Evolutionary conservation across 1,284 basidiomycete genomes (phyloP), one percentile per base, ranked within the genome.

Genomic region (Violaceomyces palustris): DNA sequence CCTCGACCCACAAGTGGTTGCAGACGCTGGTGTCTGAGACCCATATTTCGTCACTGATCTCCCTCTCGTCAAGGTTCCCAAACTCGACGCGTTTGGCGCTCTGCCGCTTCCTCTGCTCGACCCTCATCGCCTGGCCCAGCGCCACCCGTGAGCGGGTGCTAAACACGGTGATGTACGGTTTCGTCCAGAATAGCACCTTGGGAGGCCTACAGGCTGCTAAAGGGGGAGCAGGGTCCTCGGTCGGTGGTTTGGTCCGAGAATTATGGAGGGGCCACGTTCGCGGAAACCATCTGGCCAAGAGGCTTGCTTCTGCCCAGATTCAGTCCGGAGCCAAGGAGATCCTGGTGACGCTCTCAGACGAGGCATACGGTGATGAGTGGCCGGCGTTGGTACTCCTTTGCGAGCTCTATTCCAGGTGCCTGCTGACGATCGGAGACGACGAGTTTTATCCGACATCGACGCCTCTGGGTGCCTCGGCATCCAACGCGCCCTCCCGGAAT

Each of bases 341-440:
- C 28, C 47, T 58, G 15, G 23, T 41, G 1, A 33, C 40, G 11
- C 48, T 56, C 9, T 44, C 50, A 2, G 33, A 43, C 18, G 9
- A 31, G 0, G 14, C 11, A 1, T 47, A 32, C 15, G 18, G 39
- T 11, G 24, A 41, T 10, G 59, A 64, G 22, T 77, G 75, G 75
- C 59, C 84, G 0, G 78, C 86, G 1, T 75, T 98, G 2, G 75
- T 97, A 3, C 80, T 96, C 37, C 80, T 96, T 3, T 80, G 82
- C 6, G 86, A 92, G 44, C 75, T 96, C 15, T 93, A 96, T 73
- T 82, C 83, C 2, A 86, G 93, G 54, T 82, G 84, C 10, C 80
- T 98, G 15, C 78, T 91, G 29, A 89, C 91, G 0, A 87, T 98
- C 78, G 88, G 88, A 2, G 94, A 98, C 62, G 93, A 97, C 72